These are phyloP conservation scores for Carallia brachiata DNA, from an alignment of 345 rosid genomes.

Conservation along the genomic window DNA sequence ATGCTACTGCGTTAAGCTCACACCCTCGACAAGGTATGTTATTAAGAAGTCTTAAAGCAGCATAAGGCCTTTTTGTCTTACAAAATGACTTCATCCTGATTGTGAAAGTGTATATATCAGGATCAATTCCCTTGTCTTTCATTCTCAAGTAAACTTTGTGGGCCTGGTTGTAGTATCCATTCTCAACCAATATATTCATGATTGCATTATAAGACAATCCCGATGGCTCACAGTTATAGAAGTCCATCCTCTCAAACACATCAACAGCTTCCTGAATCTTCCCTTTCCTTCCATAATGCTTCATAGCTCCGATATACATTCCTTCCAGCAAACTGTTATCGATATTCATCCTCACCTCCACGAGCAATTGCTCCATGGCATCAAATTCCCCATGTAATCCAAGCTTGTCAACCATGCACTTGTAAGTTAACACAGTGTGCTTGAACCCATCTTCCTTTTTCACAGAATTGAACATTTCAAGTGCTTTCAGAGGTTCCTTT, in stretches of 20 bases:
- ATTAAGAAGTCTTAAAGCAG: conserved; percentile 77
- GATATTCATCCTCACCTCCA: conserved; percentile 51
- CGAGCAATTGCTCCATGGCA: conserved; percentile 62
- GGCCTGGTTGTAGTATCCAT: conserved; percentile 62
- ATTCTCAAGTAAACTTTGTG: conserved; percentile 90
- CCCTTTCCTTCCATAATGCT: conserved; percentile 68
- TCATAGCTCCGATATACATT: conserved; percentile 66
- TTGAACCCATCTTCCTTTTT: conserved; percentile 61
- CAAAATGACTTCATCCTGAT: conserved; percentile 90
- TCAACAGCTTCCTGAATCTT: conserved; percentile 81
- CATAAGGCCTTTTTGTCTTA: conserved; percentile 67
- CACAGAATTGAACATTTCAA: conserved; percentile 71
- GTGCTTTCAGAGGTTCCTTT: conserved; percentile 63
- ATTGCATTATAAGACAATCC: conserved; percentile 71
- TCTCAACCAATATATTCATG: conserved; percentile 81
- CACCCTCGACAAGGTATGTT: conserved; percentile 79
- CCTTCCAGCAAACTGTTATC: conserved; percentile 65
- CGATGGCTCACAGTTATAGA: conserved; percentile 64
- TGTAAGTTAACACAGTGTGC: conserved; percentile 71
- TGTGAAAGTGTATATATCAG: conserved; percentile 80
- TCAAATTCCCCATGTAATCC: conserved; percentile 73
- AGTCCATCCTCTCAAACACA: conserved; percentile 92
- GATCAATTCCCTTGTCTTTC: conserved; percentile 56
- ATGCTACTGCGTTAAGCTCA: conserved; percentile 67
- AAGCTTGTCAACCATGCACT: conserved; percentile 68